phyloP scores from a whole-genome alignment of 441 rosid species.

The Geranium incanum region DNA sequence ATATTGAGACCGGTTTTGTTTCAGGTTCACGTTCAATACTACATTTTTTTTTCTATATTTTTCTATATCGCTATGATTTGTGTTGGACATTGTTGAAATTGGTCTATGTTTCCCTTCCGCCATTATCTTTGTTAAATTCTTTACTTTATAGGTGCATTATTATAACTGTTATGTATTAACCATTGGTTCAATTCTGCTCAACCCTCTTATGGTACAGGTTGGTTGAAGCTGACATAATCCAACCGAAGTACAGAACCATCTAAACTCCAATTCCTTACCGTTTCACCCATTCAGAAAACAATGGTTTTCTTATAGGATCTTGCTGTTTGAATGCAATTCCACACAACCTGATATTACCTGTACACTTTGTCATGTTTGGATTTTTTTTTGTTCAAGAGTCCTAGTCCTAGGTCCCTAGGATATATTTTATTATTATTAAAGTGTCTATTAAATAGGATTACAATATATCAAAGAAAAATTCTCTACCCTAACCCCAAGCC shows the following conservation, averaged over 20 bases:
- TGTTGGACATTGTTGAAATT: neutral
- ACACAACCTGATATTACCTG: neutral
- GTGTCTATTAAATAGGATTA: no score
- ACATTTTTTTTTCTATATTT: neutral
- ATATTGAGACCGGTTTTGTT: conserved; percentile 51
- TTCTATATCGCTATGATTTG: neutral
- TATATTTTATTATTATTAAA: neutral
- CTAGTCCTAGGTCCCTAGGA: neutral
- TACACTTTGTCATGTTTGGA: neutral
- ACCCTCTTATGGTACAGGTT: neutral
- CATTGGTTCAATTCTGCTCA: neutral
- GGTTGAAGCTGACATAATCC: neutral
- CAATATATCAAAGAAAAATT: no score
- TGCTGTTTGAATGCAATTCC: neutral
- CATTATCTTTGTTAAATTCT: neutral
- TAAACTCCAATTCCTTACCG: neutral
- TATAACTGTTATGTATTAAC: neutral
- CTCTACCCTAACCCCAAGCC: no score
- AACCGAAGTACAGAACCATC: neutral
- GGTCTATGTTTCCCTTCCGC: neutral
- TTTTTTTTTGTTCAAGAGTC: neutral
- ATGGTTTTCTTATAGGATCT: neutral
- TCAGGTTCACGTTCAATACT: conserved; percentile 34
- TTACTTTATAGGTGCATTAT: neutral
- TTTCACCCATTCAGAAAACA: neutral